Conservation (phyloP, 164 flowering plant genomes). For the Vitis rupestris region DNA sequence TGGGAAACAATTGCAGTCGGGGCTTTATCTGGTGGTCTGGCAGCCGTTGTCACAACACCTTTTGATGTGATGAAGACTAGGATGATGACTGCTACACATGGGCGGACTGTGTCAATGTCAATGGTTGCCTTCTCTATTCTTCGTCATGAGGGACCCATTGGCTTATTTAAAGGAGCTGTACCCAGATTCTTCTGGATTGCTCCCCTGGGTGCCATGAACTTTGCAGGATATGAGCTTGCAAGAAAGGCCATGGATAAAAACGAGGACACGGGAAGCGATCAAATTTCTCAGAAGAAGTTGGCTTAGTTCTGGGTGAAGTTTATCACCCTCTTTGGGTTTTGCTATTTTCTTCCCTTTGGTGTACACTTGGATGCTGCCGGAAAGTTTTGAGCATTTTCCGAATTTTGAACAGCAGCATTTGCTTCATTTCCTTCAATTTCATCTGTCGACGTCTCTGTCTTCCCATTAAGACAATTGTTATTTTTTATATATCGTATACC, state of each 20-base stretch:
- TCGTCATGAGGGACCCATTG: slow-evolving; percentile 85
- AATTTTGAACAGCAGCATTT: background rate
- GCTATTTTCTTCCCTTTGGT: too few species aligned
- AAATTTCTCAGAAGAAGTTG: slow-evolving; percentile 38
- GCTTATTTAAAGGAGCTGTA: slow-evolving; percentile 90
- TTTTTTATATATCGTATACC: background rate
- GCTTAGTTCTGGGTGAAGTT: slow-evolving; percentile 28
- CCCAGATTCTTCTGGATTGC: slow-evolving; percentile 99
- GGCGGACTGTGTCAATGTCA: slow-evolving; percentile 68
- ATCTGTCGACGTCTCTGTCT: slow-evolving; percentile 38
- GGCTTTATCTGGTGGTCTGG: slow-evolving; percentile 89
- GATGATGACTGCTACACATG: slow-evolving; percentile 94
- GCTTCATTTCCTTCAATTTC: slow-evolving; percentile 18
- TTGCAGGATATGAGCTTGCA: slow-evolving; percentile 96
- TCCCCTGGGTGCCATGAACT: slow-evolving; percentile 98
- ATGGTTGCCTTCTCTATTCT: slow-evolving; percentile 77
- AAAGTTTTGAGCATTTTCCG: slow-evolving; percentile 22
- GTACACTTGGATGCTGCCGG: slow-evolving; percentile 14
- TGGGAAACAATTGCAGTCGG: slow-evolving; percentile 95
- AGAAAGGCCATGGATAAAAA: slow-evolving; percentile 82
- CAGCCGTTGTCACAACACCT: slow-evolving; percentile 93
- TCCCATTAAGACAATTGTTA: background rate
- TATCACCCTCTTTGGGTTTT: too few species aligned
- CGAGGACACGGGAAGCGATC: slow-evolving; percentile 40
- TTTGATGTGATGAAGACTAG: slow-evolving; percentile 98